Conservation (phyloP, 2,329 filamentous ascomycete genomes). For the Leptographium wingfieldii region DNA sequence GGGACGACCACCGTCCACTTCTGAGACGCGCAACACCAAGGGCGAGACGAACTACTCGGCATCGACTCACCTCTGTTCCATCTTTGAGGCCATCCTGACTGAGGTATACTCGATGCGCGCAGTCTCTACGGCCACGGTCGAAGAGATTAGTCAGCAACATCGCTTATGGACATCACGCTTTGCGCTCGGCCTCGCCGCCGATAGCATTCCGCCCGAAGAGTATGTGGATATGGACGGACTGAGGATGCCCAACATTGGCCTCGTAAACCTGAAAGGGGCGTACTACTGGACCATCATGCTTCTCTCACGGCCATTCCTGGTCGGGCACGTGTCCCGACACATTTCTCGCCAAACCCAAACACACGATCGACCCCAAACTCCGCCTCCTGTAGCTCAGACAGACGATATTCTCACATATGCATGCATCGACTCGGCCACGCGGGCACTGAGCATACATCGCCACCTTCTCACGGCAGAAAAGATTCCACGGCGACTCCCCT, state of each 20-base stretch:
- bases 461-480: conserved; percentile 20
- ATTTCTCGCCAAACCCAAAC: not conserved
- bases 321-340: conserved; percentile 16
- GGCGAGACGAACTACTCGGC: conserved; percentile 15
- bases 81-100: conserved; percentile 23
- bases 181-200: conserved; percentile 9
- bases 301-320: conserved; percentile 22
- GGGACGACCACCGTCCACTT: conserved; percentile 21
- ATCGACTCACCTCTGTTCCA: conserved; percentile 21
- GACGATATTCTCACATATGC: conserved; percentile 19
- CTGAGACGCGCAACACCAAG: conserved; percentile 16
- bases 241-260: conserved; percentile 16
- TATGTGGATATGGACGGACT: conserved; percentile 7
- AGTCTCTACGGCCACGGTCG: conserved; percentile 15
- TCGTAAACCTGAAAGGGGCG: conserved; percentile 22
- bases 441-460: conserved; percentile 25
- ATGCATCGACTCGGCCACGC: conserved; percentile 22
- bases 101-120: conserved; percentile 22
- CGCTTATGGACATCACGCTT: conserved; percentile 15
- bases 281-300: conserved; percentile 28
- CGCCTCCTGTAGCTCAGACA: not conserved
- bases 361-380: not conserved
- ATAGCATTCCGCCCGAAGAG: conserved; percentile 10
- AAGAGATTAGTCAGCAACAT: conserved; percentile 17
- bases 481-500: conserved; percentile 29